Base-by-base conservation (phyloP, 2,329 filamentous ascomycete species). In the Sclerotinia spermophila region DNA sequence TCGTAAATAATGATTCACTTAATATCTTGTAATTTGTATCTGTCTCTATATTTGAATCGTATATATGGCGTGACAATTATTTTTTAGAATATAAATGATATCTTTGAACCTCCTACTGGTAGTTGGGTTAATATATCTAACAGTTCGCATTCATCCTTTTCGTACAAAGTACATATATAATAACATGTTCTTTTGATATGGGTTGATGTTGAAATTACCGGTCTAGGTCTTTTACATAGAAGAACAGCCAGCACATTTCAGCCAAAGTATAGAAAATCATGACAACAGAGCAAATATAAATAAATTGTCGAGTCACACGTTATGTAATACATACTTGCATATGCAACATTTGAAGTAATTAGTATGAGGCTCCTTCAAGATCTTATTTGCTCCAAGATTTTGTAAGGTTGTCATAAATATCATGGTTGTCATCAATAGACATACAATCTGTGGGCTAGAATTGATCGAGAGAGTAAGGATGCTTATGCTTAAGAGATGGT, bases 231-330 rank as follows among this genome's bases (percentile, higher is more conserved):
- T n/a, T n/a, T n/a, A n/a, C n/a, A n/a, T 21, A 33, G 53, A 11
- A 56, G 53, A 56, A 56, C 53, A 56, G 33, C 53, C 53, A 56
- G 33, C 53, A 33, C 53, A 33, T 56, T 56, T 33, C 53, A 33
- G 53, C 53, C 53, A 27, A 56, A 56, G 53, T 27, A 30, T 55
- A n/a, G 24, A 40, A 44, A 45, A 45, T 30, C n/a, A 35, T 64
- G 61, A 48, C 61, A 64, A 51, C 61, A 64, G 61, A 64, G 42
- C 61, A 64, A 51, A 38, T 48, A 7, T 44, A 44, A 61, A 7
- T 44, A 44, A 61, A 42, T 61, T 44, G 58, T 44, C 19, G 58
- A 30, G 58, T 61, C 58, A 44, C 58, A 61, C 56, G 56, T 40
- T 40, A 59, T 59, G 33, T 27, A 27, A 40, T 40, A 45, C 59